Evolutionary conservation across 345 rosid species (phyloP).

Genomic region (Carallia pectinifolia): DNA sequence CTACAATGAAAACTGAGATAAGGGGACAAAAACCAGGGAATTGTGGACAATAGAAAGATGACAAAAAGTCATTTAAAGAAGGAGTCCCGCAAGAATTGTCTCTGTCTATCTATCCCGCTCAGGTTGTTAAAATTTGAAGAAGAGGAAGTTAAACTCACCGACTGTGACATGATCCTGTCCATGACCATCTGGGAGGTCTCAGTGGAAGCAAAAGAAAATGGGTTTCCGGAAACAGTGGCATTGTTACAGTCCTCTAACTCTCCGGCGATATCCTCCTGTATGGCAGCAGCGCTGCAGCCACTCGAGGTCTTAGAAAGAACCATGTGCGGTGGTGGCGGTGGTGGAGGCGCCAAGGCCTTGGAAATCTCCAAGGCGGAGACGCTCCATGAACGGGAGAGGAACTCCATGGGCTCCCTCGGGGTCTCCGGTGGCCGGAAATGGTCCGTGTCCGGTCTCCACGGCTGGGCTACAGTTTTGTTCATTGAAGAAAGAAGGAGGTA

Average conservation of each 20-base stretch:
- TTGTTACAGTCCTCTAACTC: constrained; percentile 50
- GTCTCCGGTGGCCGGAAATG: constrained; percentile 81
- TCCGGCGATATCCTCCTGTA: constrained; percentile 65
- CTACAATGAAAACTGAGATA: no score
- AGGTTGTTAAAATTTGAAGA: not conserved
- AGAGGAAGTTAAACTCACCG: constrained; percentile 50
- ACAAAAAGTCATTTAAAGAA: no score
- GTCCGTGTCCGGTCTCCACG: constrained; percentile 61
- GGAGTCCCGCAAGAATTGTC: no score
- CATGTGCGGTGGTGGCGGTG: constrained; percentile 54
- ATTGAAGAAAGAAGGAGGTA: constrained; percentile 28
- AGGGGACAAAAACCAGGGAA: no score
- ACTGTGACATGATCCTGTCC: constrained; percentile 97
- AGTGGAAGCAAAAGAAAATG: constrained; percentile 86
- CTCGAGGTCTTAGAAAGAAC: constrained; percentile 43
- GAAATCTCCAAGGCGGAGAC: constrained; percentile 83
- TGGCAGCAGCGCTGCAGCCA: constrained; percentile 26
- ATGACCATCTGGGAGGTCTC: constrained; percentile 98
- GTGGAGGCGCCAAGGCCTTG: constrained; percentile 57
- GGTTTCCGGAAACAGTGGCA: constrained; percentile 72
- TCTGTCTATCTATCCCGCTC: no score
- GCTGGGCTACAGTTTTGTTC: constrained; percentile 54
- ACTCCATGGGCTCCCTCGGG: constrained; percentile 93
- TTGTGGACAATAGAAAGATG: no score
- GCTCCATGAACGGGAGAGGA: constrained; percentile 94